Evolutionary conservation across 495 filamentous ascomycete genomes (phyloP), one percentile per base, ranked within the genome.

Genomic region (Pyrenopolyporus hunteri): DNA sequence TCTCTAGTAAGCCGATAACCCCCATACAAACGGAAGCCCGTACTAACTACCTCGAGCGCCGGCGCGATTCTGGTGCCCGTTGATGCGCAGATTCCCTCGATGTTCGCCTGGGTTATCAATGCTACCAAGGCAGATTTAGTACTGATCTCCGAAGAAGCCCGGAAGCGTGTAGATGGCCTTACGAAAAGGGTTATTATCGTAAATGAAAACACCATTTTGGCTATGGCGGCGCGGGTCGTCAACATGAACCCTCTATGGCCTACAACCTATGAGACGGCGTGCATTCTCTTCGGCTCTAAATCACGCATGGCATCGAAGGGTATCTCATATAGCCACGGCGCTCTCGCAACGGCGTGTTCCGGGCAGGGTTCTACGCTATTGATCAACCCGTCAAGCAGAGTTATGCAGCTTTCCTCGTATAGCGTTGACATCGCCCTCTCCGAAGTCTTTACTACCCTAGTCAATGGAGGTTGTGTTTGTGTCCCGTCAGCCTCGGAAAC

Each of bases 391-490:
- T 65, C 70, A 0, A 83, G 83, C 11, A 73, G 85, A 3, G 79
- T 86, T 6, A 77, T 91, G 59, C 88, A 91, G 56, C 84, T 88
- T 49, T 85, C 87, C 1, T 85, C 84, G 39, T 89, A 85, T 64
- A 84, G 85, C 1, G 88, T 89, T 32, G 89, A 92, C 56, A 81
- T 85, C 23, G 84, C 84, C 36, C 76, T 90, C 14, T 67, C 82
- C 3, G 88, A 91, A 51, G 84, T 88, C 3, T 82, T 89, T 47
- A 83, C 85, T 4, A 85, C 85, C 0, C 72, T 92, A 1, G 83
- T 84, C 6, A 62, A 73, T 16, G 82, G 82, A 4, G 80, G 74
- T 14, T 80, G 77, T 49, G 71, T 84, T 20, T 83, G 80, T 50
- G 64, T 84, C 17, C 79, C 80, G 2, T 79, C 77, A 3, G 66